phyloP scores from a whole-genome alignment of 768 basidiomycete species.

The Leccinum disarticulatum region DNA sequence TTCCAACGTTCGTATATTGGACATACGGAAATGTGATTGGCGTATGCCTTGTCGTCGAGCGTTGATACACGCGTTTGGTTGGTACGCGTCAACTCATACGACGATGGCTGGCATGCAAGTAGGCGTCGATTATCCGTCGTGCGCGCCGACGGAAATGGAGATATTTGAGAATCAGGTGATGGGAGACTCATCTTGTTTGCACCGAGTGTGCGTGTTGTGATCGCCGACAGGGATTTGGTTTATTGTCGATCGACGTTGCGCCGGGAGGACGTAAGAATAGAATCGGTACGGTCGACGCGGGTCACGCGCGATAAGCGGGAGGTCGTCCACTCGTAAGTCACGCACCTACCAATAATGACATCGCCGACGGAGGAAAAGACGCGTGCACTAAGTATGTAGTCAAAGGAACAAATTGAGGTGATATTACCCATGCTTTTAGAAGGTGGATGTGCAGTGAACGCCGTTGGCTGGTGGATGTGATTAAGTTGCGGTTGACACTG shows the following conservation, averaged over 20 bases:
- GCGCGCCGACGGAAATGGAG: conserved; percentile 8
- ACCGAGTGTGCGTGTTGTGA: conserved; percentile 17
- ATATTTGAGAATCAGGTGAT: conserved; percentile 7
- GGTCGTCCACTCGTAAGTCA: not conserved
- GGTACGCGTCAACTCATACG: not conserved
- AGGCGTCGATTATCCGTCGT: conserved; percentile 5
- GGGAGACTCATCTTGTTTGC: conserved; percentile 1
- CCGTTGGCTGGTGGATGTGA: conserved; percentile 3
- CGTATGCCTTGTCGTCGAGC: not conserved
- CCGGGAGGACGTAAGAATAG: conserved; percentile 16
- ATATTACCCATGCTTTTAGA: conserved; percentile 4
- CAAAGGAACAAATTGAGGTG: not conserved
- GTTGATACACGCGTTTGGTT: not conserved
- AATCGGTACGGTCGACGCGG: conserved; percentile 3
- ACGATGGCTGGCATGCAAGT: conserved; percentile 1
- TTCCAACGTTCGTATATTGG: not conserved
- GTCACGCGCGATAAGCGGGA: conserved; percentile 3
- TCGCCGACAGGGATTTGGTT: conserved; percentile 16
- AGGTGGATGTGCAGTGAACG: conserved; percentile 4
- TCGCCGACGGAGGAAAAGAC: not conserved
- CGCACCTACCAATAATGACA: conserved; percentile 2
- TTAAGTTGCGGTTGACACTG: conserved; percentile 10
- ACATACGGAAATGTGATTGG: not conserved
- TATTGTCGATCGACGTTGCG: not conserved
- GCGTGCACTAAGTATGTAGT: not conserved